Conservation (phyloP, 192 early-diverging fungal genomes). For the Coemansia brasiliensis region DNA sequence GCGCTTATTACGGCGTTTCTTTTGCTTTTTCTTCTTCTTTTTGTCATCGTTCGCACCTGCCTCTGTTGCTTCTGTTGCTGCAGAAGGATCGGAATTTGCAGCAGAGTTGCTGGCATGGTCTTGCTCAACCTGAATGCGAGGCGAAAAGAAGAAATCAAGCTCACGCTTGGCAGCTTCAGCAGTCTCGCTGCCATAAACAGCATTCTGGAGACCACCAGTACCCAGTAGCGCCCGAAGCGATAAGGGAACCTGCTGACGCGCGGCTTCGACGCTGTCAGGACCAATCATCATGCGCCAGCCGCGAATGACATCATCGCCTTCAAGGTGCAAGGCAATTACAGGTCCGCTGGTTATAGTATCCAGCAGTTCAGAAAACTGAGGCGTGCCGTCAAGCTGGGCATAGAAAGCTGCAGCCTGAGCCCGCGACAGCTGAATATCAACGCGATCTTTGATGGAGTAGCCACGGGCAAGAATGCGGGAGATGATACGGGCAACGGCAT, state of each 20-base stretch:
- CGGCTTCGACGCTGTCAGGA: slow-evolving; percentile 43
- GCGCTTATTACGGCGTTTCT: slow-evolving; percentile 44
- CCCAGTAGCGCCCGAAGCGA: slow-evolving; percentile 57
- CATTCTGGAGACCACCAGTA: slow-evolving; percentile 47
- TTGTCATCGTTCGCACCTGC: slow-evolving; percentile 6
- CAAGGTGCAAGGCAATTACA: slow-evolving; percentile 47
- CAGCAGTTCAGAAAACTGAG: slow-evolving; percentile 49
- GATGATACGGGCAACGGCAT: slow-evolving; percentile 35
- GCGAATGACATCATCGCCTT: slow-evolving; percentile 55
- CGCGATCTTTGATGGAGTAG: slow-evolving; percentile 47
- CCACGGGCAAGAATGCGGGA: slow-evolving; percentile 42
- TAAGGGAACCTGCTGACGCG: slow-evolving; percentile 35
- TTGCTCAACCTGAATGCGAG: slow-evolving; percentile 28
- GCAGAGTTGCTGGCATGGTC: background rate
- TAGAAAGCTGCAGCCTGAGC: slow-evolving; percentile 52
- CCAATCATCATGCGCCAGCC: slow-evolving; percentile 59
- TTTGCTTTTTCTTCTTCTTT: slow-evolving; percentile 49
- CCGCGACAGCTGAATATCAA: slow-evolving; percentile 35
- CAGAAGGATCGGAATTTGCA: no score
- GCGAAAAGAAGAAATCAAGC: slow-evolving; percentile 51
- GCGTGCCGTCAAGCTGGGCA: slow-evolving; percentile 32
- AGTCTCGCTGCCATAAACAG: slow-evolving; percentile 62
- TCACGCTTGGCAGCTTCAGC: slow-evolving; percentile 41
- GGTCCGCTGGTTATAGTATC: slow-evolving; percentile 58
- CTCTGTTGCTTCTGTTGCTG: background rate